Evolutionary conservation across 768 basidiomycete genomes (phyloP), one percentile per base, ranked within the genome.

Genomic region (Boletellus emodensis): DNA sequence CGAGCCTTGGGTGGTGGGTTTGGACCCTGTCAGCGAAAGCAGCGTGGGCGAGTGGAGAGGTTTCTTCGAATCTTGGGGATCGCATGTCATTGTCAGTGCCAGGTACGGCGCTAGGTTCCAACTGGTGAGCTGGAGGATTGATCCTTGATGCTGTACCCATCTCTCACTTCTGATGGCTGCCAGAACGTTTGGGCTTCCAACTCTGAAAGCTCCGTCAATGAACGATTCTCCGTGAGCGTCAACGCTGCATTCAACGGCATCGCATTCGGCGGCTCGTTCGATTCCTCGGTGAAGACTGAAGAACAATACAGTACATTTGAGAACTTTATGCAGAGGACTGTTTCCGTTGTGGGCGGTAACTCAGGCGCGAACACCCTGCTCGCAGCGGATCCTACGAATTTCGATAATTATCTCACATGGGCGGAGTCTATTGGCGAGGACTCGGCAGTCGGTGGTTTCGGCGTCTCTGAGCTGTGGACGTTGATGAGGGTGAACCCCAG

Each of bases 151-250:
- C 18, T 12, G 7, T 11, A 9, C 2, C 15, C 18, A 6, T 38
- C 18, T 37, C 37, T 38, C 18, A 38, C 37, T n/a, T 18, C 20
- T 10, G 9, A 18, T 8, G 18, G 18, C 17, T 18, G 2, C 48
- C 15, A 41, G 51, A 52, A 49, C 32, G 46, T 52, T 11, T 42
- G 47, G 40, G 51, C 47, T 20, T 53, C 51, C 18, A 52, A 47
- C 30, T 42, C 51, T 12, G 20, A 38, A 8, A 42, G 40, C 20
- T 52, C 51, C n/a, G 51, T 52, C 35, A 52, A 52, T 17, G 10
- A 52, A 30, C 33, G 34, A 3, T 52, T 52, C 51, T 47, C 46
- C 22, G 36, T 40, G 8, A 52, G 34, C 12, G 51, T 52, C 10
- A 38, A 17, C 18, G 37, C 37, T 38, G 37, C 37, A 38, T 38